A percentile compares a stretch with the other conserved stretches of the same genome.
Evolutionary conservation across 179 eudicot genomes (phyloP).

Genomic region (Carnegiea gigantea): DNA sequence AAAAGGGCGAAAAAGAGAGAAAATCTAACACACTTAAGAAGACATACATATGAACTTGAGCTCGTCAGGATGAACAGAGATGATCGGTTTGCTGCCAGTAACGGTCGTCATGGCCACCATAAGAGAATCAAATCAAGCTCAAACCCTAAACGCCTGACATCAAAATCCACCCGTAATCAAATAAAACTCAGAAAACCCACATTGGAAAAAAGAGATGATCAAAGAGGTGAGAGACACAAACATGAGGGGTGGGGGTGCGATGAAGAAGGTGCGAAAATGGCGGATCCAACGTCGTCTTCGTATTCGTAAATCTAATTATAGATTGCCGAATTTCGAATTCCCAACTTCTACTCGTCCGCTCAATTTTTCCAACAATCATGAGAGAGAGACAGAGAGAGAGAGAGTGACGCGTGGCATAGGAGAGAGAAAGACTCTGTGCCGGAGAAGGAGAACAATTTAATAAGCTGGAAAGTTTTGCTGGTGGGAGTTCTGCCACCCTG

Average conservation of each 20-base stretch:
- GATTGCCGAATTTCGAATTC: slow-evolving; percentile 1
- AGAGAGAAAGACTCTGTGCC: slow-evolving; percentile 5
- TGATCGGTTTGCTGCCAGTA: slow-evolving; percentile 36
- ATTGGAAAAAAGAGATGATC: background rate
- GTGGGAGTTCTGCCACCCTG: slow-evolving; percentile 12
- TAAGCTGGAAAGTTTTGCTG: background rate
- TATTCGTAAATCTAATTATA: slow-evolving; percentile 6
- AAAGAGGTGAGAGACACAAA: background rate
- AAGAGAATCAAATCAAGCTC: slow-evolving; percentile 19
- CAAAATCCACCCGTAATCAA: background rate
- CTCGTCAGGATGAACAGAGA: slow-evolving; percentile 65
- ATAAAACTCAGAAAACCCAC: background rate
- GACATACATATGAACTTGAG: slow-evolving; percentile 53
- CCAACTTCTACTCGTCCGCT: background rate
- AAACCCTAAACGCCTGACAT: slow-evolving; percentile 5
- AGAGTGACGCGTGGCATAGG: slow-evolving; percentile 26
- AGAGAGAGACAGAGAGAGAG: slow-evolving; percentile 5
- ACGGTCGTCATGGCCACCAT: slow-evolving; percentile 34
- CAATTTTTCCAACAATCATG: background rate
- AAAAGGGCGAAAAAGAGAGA: background rate
- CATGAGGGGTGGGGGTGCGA: background rate
- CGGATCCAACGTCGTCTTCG: slow-evolving; percentile 15
- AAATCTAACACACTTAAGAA: background rate
- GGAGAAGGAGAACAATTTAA: background rate
- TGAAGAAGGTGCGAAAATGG: slow-evolving; percentile 27